Evolutionary conservation across 23 red algal genomes (phyloP).

Genomic region (Gracilaria gracilis): DNA sequence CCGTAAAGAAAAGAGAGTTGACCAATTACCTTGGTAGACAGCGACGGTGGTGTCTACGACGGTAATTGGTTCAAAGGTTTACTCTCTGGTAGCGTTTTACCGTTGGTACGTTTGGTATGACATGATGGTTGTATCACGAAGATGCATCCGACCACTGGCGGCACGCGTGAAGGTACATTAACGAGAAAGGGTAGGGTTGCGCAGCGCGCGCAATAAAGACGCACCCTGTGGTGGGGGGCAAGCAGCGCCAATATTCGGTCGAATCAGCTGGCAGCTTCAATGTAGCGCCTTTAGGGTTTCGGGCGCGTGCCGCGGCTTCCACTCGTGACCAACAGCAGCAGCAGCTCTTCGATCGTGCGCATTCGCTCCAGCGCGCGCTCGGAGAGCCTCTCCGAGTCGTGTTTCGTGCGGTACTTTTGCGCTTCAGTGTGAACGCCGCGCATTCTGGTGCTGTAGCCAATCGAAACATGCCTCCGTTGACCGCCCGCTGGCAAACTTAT

Average conservation of each 20-base stretch:
- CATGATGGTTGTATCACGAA: too few species aligned
- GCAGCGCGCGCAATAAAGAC: too few species aligned
- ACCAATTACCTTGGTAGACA: too few species aligned
- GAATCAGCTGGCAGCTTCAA: conserved; percentile 21
- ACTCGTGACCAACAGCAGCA: background rate
- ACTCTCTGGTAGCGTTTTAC: too few species aligned
- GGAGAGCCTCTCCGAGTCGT: too few species aligned
- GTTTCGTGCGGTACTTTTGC: background rate
- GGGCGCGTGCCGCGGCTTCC: background rate
- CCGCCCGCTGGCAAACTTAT: background rate
- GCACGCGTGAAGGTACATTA: background rate
- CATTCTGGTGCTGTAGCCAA: background rate
- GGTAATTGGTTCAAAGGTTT: too few species aligned
- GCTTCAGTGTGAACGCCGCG: background rate
- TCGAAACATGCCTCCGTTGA: background rate
- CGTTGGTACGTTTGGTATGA: too few species aligned
- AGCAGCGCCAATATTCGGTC: background rate
- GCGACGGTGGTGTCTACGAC: too few species aligned
- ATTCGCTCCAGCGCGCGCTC: background rate
- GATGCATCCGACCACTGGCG: background rate
- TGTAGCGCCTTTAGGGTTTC: background rate
- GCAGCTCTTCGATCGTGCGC: background rate
- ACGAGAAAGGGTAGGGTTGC: too few species aligned
- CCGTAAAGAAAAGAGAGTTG: too few species aligned
- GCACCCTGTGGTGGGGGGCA: too few species aligned